Percentiles rank a stretch among this genome's conserved stretches.
These are phyloP conservation scores for Nothophoma quercina DNA, from an alignment of 2,329 filamentous ascomycete genomes.

Conservation along the genomic window DNA sequence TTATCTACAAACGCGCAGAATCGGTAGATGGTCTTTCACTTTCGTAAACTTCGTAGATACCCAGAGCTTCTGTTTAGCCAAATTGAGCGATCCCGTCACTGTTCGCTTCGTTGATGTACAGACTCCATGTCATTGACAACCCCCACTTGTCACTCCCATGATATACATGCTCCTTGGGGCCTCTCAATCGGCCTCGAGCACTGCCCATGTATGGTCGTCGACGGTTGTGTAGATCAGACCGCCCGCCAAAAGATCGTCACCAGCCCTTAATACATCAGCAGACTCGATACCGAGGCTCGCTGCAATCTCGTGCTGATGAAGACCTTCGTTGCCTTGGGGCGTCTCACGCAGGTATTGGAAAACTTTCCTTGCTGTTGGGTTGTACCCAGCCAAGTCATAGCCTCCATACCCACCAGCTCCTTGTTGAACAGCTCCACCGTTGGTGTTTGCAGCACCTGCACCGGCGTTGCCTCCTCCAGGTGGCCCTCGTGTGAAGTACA, in stretches of 20 bases:
- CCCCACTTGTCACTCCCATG: not conserved
- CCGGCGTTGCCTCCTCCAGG: slow-evolving; percentile 56
- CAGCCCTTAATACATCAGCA: slow-evolving; percentile 75
- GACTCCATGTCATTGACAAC: not conserved
- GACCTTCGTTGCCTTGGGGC: slow-evolving; percentile 79
- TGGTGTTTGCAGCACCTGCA: slow-evolving; percentile 47
- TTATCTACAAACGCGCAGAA: slow-evolving; percentile 50
- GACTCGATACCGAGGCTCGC: slow-evolving; percentile 69
- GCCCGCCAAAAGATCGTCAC: slow-evolving; percentile 77
- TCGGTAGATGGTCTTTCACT: slow-evolving; percentile 15
- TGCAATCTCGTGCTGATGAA: slow-evolving; percentile 81
- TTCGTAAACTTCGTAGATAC: slow-evolving; percentile 13
- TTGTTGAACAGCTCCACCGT: slow-evolving; percentile 31
- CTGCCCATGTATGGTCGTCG: slow-evolving; percentile 90
- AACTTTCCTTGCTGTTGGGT: slow-evolving; percentile 72
- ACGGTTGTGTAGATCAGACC: slow-evolving; percentile 89
- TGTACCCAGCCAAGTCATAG: slow-evolving; percentile 44
- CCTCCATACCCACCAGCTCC: slow-evolving; percentile 43
- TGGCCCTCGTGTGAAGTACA: slow-evolving; percentile 79
- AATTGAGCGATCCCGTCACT: not conserved
- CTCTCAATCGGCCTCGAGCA: slow-evolving; percentile 67
- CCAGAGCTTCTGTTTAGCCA: not conserved
- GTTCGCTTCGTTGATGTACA: not conserved
- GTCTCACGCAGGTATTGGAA: slow-evolving; percentile 72
- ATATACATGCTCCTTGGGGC: not conserved